These are phyloP conservation scores for Pestalotiopsis sp. DNA, from an alignment of 2,329 filamentous ascomycete species.

Conservation along the genomic window DNA sequence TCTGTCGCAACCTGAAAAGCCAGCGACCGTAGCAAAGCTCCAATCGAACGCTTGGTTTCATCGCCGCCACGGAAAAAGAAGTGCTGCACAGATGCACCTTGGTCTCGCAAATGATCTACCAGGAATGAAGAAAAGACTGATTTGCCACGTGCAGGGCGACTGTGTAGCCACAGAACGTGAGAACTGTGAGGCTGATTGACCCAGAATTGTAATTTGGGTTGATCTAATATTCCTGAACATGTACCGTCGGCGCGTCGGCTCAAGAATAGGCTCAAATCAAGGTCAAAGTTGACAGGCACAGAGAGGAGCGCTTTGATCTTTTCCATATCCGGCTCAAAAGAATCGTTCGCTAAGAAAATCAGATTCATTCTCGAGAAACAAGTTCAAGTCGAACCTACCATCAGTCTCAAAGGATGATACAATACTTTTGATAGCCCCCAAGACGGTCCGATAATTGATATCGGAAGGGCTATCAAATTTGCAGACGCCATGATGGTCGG, in stretches of 20 bases:
- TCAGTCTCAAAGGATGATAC: neutral
- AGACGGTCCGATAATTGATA: slow-evolving; percentile 13
- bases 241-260: slow-evolving; percentile 14
- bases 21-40: neutral
- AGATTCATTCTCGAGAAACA: neutral
- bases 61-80: slow-evolving; percentile 17
- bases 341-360: neutral
- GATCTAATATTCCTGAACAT: slow-evolving; percentile 16
- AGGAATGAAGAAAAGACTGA: slow-evolving; percentile 18
- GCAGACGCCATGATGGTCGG: slow-evolving; percentile 14
- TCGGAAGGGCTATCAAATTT: slow-evolving; percentile 13
- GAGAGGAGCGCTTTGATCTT: slow-evolving; percentile 1
- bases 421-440: slow-evolving; percentile 12
- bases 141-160: slow-evolving; percentile 18
- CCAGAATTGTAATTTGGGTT: slow-evolving; percentile 5
- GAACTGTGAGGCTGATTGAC: neutral
- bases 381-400: neutral
- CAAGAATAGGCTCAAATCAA: slow-evolving; percentile 11
- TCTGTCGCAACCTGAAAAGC: slow-evolving; percentile 11
- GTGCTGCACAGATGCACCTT: slow-evolving; percentile 12
- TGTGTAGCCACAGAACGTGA: slow-evolving; percentile 15
- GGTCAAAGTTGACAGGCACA: slow-evolving; percentile 1
- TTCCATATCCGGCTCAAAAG: neutral
- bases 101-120: slow-evolving; percentile 12
- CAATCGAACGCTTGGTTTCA: slow-evolving; percentile 14